These are phyloP conservation scores for Cruciata laevipes DNA, from an alignment of 257 asterid species.

Conservation along the genomic window DNA sequence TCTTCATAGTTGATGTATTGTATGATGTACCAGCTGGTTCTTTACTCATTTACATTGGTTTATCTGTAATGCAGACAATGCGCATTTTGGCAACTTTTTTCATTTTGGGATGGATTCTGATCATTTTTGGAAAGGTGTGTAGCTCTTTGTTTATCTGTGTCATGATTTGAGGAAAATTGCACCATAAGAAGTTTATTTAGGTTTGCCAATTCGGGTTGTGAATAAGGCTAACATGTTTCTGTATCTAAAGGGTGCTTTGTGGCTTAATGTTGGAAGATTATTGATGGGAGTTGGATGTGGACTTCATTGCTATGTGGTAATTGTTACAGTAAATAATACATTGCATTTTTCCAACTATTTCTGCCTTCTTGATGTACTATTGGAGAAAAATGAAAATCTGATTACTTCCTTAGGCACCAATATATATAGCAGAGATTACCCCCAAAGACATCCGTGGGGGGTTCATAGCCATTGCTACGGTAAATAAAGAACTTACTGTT, in stretches of 20 bases:
- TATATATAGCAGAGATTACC: conserved; percentile 22
- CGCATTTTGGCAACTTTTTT: conserved; percentile 16
- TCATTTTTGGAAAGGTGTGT: conserved; percentile 18
- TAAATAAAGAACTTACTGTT: not conserved
- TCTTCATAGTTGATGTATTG: not conserved
- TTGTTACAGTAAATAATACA: not conserved
- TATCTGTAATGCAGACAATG: conserved; percentile 17
- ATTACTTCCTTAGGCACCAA: conserved; percentile 15
- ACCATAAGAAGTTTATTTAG: not conserved
- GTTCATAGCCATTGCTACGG: conserved; percentile 16
- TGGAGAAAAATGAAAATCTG: not conserved
- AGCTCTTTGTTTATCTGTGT: not conserved
- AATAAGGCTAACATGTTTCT: not conserved
- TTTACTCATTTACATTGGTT: not conserved
- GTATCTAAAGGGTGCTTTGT: conserved; percentile 14
- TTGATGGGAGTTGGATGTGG: conserved; percentile 21
- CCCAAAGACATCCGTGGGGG: conserved; percentile 19
- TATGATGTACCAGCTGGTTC: not conserved
- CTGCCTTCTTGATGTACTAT: not conserved
- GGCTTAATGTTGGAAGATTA: conserved; percentile 24
- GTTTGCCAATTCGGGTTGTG: not conserved
- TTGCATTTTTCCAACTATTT: not conserved
- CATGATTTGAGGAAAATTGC: no score
- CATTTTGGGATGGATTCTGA: conserved; percentile 19
- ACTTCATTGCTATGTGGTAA: conserved; percentile 25